Evolutionary conservation across 1,139 yeast genomes (phyloP), one percentile per base, ranked within the genome.

Genomic region (Nakaseomyces sp.): DNA sequence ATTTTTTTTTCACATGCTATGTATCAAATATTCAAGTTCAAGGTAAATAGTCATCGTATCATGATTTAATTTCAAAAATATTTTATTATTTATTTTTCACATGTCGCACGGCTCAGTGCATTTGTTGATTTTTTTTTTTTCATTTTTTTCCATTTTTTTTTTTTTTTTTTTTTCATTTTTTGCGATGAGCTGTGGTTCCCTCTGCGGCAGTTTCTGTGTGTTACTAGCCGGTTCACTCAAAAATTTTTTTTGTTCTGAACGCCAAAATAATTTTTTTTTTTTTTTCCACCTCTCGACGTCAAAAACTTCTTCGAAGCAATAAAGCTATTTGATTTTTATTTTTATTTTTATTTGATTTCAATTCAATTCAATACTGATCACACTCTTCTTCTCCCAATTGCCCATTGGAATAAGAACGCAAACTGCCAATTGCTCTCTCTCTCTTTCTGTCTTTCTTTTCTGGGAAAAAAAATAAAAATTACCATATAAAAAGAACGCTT

Each of bases 91-190:
- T 4, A 30, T 19, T 32, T 32, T 32, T 32, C 36, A 32, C 36
- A 32, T 32, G 36, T 18, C 36, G 16, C 36, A 32, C 36, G 36
- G 36, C 36, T 32, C 33, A 30, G n/a, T n/a, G n/a, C n/a, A n/a
- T n/a, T n/a, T n/a, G n/a, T n/a, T n/a, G n/a, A 13, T 16, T 17
- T 30, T 5, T 6, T 12, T 30, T 6, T 17, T 30, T 30, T 13
- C 19, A 6, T 6, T 22, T 22, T 22, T 26, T n/a, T 30, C 12
- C 18, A 13, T 5, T 6, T 12, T 30, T 6, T 17, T 30, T 30
- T 30, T 16, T 17, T 30, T 5, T 6, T 12, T 30, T 6, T 17
- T 30, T 30, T 13, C 19, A 6, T 6, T 22, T 22, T 22, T 26
- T n/a, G 32, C 32, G 32, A 29, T 29, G 32, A 29, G 32, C 18